Conservation (phyloP, 2,329 filamentous ascomycete species). For the Blastomyces gilchristii region DNA sequence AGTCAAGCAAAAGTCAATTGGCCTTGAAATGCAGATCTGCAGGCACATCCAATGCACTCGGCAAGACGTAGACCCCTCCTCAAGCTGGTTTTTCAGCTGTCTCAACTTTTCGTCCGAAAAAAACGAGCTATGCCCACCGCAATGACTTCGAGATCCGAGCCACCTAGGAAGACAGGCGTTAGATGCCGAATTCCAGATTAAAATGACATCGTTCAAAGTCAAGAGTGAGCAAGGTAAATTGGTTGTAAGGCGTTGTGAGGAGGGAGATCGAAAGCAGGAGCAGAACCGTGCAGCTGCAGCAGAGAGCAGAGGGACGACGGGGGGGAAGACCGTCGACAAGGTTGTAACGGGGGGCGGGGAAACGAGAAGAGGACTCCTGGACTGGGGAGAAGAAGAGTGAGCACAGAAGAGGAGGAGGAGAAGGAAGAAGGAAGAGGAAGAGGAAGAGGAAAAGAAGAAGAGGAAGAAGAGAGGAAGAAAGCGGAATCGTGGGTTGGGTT, state of each 20-base stretch:
- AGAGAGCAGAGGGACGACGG: slow-evolving; percentile 12
- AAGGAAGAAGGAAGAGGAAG: slow-evolving; percentile 6
- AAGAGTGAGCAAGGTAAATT: not conserved
- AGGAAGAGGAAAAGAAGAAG: slow-evolving; percentile 10
- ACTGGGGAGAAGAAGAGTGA: slow-evolving; percentile 18
- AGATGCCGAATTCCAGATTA: slow-evolving; percentile 13
- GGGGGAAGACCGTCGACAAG: slow-evolving; percentile 20
- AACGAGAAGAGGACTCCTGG: slow-evolving; percentile 15
- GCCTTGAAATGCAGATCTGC: not conserved
- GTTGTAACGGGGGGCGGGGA: slow-evolving; percentile 8
- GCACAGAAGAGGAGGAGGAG: slow-evolving; percentile 14
- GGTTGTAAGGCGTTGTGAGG: slow-evolving; percentile 4
- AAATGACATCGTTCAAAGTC: slow-evolving; percentile 8
- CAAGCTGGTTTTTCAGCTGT: not conserved
- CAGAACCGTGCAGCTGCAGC: slow-evolving; percentile 8
- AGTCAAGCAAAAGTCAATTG: not conserved
- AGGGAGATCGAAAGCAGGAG: not conserved
- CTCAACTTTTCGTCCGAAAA: not conserved
- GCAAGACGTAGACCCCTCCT: not conserved
- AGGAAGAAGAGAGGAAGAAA: not conserved
- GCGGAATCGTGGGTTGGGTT: slow-evolving; percentile 5
- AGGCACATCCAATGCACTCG: slow-evolving; percentile 1
- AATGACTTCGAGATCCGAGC: slow-evolving; percentile 13
- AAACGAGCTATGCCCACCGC: not conserved
- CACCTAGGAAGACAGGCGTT: slow-evolving; percentile 2